Base-by-base conservation (phyloP, 164 flowering plant species). In the Dillenia turbinata region DNA sequence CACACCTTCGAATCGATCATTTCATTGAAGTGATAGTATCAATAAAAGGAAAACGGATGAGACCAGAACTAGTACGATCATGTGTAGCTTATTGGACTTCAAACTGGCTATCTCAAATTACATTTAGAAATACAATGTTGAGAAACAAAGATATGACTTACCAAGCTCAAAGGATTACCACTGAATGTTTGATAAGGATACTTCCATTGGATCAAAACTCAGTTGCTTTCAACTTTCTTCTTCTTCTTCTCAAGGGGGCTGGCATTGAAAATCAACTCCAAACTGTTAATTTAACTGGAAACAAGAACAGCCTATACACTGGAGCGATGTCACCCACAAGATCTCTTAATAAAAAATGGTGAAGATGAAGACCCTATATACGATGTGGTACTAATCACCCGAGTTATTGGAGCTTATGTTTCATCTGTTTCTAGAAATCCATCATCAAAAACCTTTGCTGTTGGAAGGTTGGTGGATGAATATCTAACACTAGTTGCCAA, bases 211-310 rank as follows among this genome's bases (percentile, higher is more conserved):
- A 79, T 56, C 64, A 67, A 56, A 67, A 64, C 53, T 70, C 80
- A 13, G 72, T 79, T 24, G 64, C 79, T 45, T 75, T 73, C 70
- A 80, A 69, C 60, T 82, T 84, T 62, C 63, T 82, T 33, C 78
- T 82, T 46, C 71, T 65, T 12, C 77, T 84, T 57, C 77, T 82
- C 47, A 80, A 80, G 69, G 11, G 64, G 14, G 82, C 79, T 2
- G 19, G 40, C 68, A 46, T 44, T 70, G 64, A 66, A 76, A 19
- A 62, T 79, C 6, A 61, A 69, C 48, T 19, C 46, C 9, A 66
- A 64, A 19, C 49, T 75, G 22, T 49, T 63, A 53, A 44, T 5
- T 13, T 59, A 56, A 56, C 61, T 82, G 5, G 85, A 78, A 47
- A 62, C 48, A 66, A 73, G 83, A 68, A 49, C 69, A 9, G 78